A percentile compares a stretch with the other conserved stretches of the same genome.
These are phyloP conservation scores for Plasmodium knowlesi DNA, from an alignment of 169 alveolate species.

Conservation along the genomic window DNA sequence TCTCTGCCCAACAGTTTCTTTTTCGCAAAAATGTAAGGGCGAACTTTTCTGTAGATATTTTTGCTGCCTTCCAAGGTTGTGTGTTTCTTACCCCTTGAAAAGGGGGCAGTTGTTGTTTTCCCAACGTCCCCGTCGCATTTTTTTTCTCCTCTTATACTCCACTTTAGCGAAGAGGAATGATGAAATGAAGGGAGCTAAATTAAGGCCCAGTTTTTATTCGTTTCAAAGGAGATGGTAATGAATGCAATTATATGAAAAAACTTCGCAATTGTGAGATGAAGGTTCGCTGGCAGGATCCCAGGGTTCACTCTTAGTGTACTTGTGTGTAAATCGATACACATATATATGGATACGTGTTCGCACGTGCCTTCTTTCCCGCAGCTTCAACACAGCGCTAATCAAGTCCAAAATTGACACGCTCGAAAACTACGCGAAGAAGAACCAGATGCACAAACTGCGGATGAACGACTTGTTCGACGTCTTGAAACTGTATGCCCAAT, in stretches of 20 bases:
- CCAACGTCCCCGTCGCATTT: background rate
- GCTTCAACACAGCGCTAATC: conserved; percentile 72
- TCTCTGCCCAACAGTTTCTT: background rate
- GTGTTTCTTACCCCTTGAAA: background rate
- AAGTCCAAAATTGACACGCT: conserved; percentile 66
- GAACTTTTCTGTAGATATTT: background rate
- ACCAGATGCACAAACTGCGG: conserved; percentile 61
- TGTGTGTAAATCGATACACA: background rate
- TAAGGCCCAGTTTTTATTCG: background rate
- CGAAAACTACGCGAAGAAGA: conserved; percentile 74
- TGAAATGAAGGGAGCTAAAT: background rate
- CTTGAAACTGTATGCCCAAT: conserved; percentile 31
- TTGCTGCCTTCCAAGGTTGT: conserved; percentile 2
- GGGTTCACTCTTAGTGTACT: background rate
- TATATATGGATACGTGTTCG: background rate
- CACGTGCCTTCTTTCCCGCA: conserved; percentile 6
- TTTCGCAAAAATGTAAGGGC: conserved; percentile 1
- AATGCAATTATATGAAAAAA: background rate
- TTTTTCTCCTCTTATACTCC: background rate
- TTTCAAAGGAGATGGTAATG: background rate
- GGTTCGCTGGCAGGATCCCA: background rate
- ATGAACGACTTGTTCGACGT: conserved; percentile 69
- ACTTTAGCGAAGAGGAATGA: background rate
- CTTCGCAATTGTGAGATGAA: background rate
- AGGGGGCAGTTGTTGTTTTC: background rate